Conservation (phyloP, 228 moss, liverwort and hornwort species). For the Sphagnum fallax region DNA sequence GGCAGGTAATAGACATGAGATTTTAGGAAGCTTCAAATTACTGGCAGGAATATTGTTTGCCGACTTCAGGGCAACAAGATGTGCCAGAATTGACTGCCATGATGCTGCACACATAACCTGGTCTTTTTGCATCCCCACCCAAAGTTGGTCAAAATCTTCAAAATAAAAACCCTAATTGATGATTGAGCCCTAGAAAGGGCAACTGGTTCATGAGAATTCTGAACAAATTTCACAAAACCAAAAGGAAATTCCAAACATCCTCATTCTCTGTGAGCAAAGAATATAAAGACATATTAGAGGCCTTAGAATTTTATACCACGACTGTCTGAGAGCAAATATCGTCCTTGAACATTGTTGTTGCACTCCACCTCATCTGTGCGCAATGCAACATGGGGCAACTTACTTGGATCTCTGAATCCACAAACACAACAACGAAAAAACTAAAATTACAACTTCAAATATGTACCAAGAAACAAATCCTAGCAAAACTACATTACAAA, state of each 20-base stretch:
- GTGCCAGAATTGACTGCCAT: conserved; percentile 51
- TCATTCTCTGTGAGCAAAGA: background rate
- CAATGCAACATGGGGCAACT: conserved; percentile 11
- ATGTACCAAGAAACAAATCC: too few relatives aligned
- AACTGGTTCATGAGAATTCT: background rate
- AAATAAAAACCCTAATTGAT: background rate
- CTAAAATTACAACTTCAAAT: too few relatives aligned
- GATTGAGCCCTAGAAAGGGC: background rate
- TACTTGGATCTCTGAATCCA: conserved; percentile 16
- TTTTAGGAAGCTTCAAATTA: conserved; percentile 7
- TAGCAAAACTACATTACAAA: too few relatives aligned
- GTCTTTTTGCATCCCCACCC: conserved; percentile 1
- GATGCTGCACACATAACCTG: conserved; percentile 76
- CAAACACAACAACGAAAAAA: background rate
- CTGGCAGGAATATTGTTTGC: conserved; percentile 61
- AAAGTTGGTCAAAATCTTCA: background rate
- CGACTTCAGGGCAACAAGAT: conserved; percentile 54
- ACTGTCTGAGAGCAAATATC: conserved; percentile 66
- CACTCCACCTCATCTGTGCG: conserved; percentile 31
- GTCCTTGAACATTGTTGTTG: conserved; percentile 70
- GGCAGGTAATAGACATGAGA: too few relatives aligned
- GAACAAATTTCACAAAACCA: background rate
- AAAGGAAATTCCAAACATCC: background rate
- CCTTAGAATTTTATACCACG: too few relatives aligned
- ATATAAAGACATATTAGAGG: too few relatives aligned